phyloP scores from a whole-genome alignment of 1,284 basidiomycete genomes.

The Coriolopsis trogii region DNA sequence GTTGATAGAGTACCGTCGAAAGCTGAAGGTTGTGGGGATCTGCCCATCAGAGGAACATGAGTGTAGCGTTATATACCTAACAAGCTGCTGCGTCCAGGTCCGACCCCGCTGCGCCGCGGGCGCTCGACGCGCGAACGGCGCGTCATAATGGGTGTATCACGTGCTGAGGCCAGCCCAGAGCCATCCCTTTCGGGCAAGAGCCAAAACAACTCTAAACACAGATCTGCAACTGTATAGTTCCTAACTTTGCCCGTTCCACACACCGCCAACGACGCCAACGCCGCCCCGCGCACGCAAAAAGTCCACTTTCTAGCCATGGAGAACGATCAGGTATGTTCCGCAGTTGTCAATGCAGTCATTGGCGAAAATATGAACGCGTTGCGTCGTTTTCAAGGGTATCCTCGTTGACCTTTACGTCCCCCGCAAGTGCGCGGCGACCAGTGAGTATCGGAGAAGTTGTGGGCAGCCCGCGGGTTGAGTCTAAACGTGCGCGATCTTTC shows the following conservation, averaged over 20 bases:
- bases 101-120: conserved; percentile 23
- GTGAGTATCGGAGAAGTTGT: conserved; percentile 53
- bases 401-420: conserved; percentile 99
- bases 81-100: conserved; percentile 15
- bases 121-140: conserved; percentile 14
- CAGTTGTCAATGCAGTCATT: background rate
- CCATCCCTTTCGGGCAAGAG: conserved; percentile 5
- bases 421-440: conserved; percentile 97
- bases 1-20: conserved; percentile 45
- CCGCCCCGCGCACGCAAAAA: conserved; percentile 24
- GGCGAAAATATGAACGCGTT: conserved; percentile 18
- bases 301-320: conserved; percentile 56
- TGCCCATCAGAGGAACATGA: conserved; percentile 30
- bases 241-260: conserved; percentile 33
- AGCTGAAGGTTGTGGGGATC: conserved; percentile 34
- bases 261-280: conserved; percentile 29
- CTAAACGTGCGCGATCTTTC: background rate
- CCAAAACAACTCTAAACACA: conserved; percentile 27
- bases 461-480: too few relatives aligned
- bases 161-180: conserved; percentile 13
- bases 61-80: conserved; percentile 11
- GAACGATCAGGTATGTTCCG: conserved; percentile 70
- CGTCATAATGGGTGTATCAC: conserved; percentile 25
- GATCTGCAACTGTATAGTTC: conserved; percentile 38
- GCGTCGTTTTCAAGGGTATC: conserved; percentile 69